Evolutionary conservation across 2,329 filamentous ascomycete genomes (phyloP).

Genomic region (Diaporthe humulicola): DNA sequence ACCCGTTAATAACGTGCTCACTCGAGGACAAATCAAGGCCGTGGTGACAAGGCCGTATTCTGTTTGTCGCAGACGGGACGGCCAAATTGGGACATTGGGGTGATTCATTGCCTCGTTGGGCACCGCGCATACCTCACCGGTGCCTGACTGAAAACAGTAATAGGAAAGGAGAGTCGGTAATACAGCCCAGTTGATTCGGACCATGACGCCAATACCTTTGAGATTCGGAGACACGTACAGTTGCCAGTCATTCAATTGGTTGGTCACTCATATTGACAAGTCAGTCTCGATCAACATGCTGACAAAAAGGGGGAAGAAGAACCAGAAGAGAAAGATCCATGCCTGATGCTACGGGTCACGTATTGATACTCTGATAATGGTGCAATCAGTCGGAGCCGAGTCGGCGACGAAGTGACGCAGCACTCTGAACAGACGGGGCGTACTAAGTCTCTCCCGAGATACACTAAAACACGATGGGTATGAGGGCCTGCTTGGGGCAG

Average conservation of each 20-base stretch:
- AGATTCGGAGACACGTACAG: not conserved
- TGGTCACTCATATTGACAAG: not conserved
- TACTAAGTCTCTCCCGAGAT: not conserved
- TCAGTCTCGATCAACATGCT: not conserved
- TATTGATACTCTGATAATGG: not conserved
- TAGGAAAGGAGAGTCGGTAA: not conserved
- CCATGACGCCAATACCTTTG: not conserved
- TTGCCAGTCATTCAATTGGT: not conserved
- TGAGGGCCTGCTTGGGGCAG: not conserved
- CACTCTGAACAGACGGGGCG: not conserved
- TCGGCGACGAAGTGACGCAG: not conserved
- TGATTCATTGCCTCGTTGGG: not conserved
- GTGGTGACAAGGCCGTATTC: not conserved
- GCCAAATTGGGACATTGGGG: not conserved
- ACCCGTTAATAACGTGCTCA: not conserved
- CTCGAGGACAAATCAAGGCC: not conserved
- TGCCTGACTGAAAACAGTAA: not conserved
- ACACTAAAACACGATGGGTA: not conserved
- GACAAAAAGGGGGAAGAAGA: not conserved
- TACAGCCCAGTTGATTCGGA: too few species aligned
- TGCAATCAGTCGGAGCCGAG: not conserved
- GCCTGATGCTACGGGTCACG: not conserved
- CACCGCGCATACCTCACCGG: not conserved
- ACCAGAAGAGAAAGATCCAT: not conserved
- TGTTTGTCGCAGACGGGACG: not conserved